phyloP scores from a whole-genome alignment of 164 flowering plant species.

The Taxillus chinensis region DNA sequence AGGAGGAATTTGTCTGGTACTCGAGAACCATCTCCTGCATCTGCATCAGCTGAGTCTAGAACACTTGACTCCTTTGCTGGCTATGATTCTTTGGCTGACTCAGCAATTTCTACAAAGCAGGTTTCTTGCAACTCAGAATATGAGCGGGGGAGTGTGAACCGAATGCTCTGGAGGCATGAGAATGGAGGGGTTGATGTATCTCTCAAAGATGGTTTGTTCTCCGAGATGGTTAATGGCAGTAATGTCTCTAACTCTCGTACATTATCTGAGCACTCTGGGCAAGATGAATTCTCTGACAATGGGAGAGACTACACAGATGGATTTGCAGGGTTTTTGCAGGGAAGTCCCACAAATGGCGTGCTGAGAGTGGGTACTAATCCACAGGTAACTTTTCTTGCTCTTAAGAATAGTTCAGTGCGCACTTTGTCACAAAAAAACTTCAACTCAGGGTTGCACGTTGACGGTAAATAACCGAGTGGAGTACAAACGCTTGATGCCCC shows the following conservation, averaged over 20 bases:
- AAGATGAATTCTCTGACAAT: constrained; percentile 16
- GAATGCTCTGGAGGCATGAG: constrained; percentile 61
- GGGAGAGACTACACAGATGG: constrained; percentile 23
- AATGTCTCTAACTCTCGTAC: constrained; percentile 4
- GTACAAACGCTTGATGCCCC: too few species aligned
- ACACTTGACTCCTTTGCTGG: constrained; percentile 54
- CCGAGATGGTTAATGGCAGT: constrained; percentile 29
- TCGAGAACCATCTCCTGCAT: constrained; percentile 35
- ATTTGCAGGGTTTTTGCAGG: constrained; percentile 51
- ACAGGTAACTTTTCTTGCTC: constrained; percentile 29
- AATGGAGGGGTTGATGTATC: constrained; percentile 85
- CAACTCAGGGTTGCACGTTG: neutral
- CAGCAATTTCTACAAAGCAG: constrained; percentile 52
- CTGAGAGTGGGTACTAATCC: constrained; percentile 50
- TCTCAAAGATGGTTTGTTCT: constrained; percentile 43
- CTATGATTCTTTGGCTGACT: constrained; percentile 43
- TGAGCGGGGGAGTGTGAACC: constrained; percentile 38
- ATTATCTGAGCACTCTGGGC: constrained; percentile 15
- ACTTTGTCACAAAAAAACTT: neutral
- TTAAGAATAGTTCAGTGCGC: neutral
- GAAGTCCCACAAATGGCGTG: constrained; percentile 25
- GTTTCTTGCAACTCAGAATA: constrained; percentile 21
- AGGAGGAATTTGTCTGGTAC: constrained; percentile 19
- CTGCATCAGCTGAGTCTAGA: constrained; percentile 72
- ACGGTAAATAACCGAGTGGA: too few species aligned